Base-by-base conservation (phyloP, 2,329 filamentous ascomycete species). In the Drechslera avenae region DNA sequence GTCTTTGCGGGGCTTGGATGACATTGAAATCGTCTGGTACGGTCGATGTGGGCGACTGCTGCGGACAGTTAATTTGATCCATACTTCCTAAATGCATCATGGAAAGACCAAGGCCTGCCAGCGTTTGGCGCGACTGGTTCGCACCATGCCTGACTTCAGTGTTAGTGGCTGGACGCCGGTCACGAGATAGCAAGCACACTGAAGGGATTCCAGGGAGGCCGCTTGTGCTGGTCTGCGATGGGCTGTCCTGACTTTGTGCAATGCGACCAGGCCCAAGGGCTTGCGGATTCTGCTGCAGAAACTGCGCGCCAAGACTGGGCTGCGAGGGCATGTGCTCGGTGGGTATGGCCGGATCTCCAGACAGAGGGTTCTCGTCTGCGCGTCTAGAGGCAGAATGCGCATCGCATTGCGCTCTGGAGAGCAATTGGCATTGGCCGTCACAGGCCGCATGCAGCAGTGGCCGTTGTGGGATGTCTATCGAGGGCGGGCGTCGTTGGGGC, bases 171-270 rank as follows among this genome's bases (percentile, higher is more conserved):
- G 64, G 61, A 47, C 59, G 65, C 44, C 61, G 59, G 51, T 73
- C 69, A 55, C 68, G 60, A 50, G 71, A 72, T 45, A 73, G 58
- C 46, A 71, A 61, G 59, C 72, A 74, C 50, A 73, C 59, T 6
- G 71, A 73, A 36, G 73, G 73, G 33, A 74, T 56, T 48, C 65
- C 64, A 39, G 71, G 72, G 26, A 74, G 57, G 23, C 64, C 68
- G 54, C 69, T 68, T 1, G 65, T 61, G 56, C 65, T 71, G 52
- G 57, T 43, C 48, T 67, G 72, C 61, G 68, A 68, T 33, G 64
- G 58, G 44, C 52, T 51, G 39, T 63, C 60, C 52, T 56, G 56
- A 50, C 54, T 52, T 41, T 61, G 59, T 49, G 62, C 49, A 46
- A 56, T 50, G 50, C 57, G 55, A 54, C 53, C 52, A 35, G 59